These are phyloP conservation scores for Spongiforma sp. DNA, from an alignment of 1,284 basidiomycete genomes.

Conservation along the genomic window DNA sequence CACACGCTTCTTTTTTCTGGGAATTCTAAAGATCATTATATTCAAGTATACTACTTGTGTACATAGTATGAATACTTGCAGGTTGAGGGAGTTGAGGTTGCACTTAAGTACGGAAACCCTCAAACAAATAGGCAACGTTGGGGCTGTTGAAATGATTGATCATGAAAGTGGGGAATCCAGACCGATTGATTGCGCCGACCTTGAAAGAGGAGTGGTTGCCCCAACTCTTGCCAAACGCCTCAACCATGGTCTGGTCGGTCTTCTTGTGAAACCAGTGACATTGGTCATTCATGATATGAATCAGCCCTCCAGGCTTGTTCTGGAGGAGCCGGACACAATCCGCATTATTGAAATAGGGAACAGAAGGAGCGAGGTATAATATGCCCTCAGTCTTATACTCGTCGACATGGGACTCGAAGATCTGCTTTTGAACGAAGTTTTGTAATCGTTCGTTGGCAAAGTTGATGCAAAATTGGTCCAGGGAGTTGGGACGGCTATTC, in stretches of 20 bases:
- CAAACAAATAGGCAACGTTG: constrained; percentile 91
- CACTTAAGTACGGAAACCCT: constrained; percentile 89
- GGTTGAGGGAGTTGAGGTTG: constrained; percentile 90
- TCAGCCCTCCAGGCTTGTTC: constrained; percentile 88
- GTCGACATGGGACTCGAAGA: constrained; percentile 81
- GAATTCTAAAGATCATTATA: no score
- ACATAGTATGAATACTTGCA: no score
- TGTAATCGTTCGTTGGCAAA: constrained; percentile 94
- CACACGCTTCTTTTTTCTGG: no score
- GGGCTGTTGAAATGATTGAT: constrained; percentile 92
- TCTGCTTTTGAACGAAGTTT: constrained; percentile 78
- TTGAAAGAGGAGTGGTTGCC: constrained; percentile 93
- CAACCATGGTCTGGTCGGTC: constrained; percentile 93
- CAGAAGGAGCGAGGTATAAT: constrained; percentile 66
- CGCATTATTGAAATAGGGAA: constrained; percentile 91
- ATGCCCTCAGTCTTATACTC: constrained; percentile 92
- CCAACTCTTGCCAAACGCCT: constrained; percentile 94
- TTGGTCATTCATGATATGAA: constrained; percentile 99
- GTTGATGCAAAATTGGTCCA: constrained; percentile 98
- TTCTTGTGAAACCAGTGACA: constrained; percentile 87
- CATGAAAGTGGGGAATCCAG: constrained; percentile 88
- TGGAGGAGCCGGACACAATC: constrained; percentile 90
- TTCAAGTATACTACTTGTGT: no score
- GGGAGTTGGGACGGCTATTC: constrained; percentile 83
- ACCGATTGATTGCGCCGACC: constrained; percentile 73